Conservation (phyloP, 176 grass and related monocot genomes). For the Microstegium vimineum region DNA sequence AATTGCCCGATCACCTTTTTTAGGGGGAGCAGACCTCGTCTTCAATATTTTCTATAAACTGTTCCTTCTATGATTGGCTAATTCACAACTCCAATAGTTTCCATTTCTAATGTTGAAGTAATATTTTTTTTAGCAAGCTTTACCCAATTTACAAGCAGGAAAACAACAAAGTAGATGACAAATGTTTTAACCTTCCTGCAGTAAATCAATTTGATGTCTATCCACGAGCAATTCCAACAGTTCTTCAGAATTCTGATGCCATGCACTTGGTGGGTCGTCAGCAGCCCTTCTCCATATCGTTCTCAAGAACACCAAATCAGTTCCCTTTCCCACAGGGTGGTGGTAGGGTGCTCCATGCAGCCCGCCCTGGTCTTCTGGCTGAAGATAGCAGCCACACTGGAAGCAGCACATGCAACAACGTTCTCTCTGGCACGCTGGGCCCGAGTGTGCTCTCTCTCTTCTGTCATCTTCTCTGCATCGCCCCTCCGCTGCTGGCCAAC, state of each 20-base stretch:
- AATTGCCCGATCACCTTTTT: too few relatives aligned
- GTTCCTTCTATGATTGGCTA: background rate
- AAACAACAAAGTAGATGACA: background rate
- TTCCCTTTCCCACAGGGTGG: conserved; percentile 39
- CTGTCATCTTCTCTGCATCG: conserved; percentile 66
- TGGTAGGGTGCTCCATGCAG: background rate
- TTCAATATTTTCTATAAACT: background rate
- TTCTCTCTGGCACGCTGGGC: conserved; percentile 28
- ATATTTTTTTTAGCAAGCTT: background rate
- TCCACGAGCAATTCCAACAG: conserved; percentile 11
- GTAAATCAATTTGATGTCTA: conserved; percentile 36
- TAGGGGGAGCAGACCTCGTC: background rate
- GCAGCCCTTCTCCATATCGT: conserved; percentile 51
- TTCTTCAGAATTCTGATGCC: background rate
- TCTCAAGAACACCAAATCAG: conserved; percentile 32
- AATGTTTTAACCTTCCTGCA: conserved; percentile 3
- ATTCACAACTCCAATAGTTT: background rate
- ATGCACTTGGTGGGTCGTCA: conserved; percentile 15
- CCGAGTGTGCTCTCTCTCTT: conserved; percentile 97
- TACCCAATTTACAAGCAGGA: background rate
- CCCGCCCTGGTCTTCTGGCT: background rate
- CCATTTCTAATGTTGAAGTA: background rate
- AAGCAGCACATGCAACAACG: conserved; percentile 14
- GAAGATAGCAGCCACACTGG: conserved; percentile 12
- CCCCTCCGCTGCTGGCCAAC: background rate